These are phyloP conservation scores for Beauveria bassiana DNA, from an alignment of 2,329 filamentous ascomycete genomes.

Conservation along the genomic window DNA sequence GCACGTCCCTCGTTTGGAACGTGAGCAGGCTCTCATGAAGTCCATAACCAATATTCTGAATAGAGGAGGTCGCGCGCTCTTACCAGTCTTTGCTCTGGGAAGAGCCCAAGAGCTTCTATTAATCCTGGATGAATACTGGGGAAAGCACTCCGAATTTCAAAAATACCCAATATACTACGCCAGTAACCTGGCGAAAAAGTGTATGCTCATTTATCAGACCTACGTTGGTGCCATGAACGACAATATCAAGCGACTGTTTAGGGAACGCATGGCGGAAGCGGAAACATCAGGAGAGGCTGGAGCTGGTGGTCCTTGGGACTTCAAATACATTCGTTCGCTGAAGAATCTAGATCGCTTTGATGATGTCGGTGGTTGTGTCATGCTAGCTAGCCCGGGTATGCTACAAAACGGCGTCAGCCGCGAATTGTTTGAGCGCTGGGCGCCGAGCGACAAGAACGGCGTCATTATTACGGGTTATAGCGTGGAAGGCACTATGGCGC, in stretches of 20 bases:
- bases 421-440: conserved; percentile 90
- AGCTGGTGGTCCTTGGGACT: conserved; percentile 91
- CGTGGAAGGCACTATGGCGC: conserved; percentile 97
- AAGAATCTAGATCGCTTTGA: conserved; percentile 94
- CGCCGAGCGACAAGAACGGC: conserved; percentile 93
- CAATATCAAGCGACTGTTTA: conserved; percentile 94
- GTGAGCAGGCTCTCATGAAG: conserved; percentile 92
- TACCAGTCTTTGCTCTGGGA: conserved; percentile 92
- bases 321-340: conserved; percentile 84
- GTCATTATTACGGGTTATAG: conserved; percentile 98
- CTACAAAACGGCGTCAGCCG: conserved; percentile 91
- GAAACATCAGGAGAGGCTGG: conserved; percentile 70
- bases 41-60: conserved; percentile 87
- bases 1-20: conserved; percentile 81
- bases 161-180: conserved; percentile 96
- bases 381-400: conserved; percentile 98
- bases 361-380: conserved; percentile 89
- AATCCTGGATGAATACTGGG: conserved; percentile 96
- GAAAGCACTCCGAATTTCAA: conserved; percentile 78
- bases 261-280: conserved; percentile 84
- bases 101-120: conserved; percentile 88
- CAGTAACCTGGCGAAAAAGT: conserved; percentile 87
- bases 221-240: conserved; percentile 99
- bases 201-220: conserved; percentile 98
- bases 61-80: conserved; percentile 81